Conservation (phyloP, 2,329 filamentous ascomycete genomes). For the Fusarium globosum region DNA sequence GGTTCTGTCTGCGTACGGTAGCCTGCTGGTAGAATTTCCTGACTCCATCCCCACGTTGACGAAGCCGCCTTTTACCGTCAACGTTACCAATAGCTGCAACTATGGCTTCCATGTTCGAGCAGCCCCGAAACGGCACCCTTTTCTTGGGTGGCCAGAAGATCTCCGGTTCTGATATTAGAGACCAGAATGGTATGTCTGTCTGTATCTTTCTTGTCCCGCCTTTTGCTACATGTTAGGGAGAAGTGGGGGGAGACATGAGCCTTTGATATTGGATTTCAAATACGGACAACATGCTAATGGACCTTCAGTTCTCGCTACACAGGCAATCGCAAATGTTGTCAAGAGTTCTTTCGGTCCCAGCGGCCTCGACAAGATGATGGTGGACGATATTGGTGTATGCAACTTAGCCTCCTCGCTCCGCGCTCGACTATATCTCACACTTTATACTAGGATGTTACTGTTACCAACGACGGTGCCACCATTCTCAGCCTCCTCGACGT, state of each 20-base stretch:
- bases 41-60: conserved; percentile 45
- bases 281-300: conserved; percentile 30
- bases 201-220: conserved; percentile 40
- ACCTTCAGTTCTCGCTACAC: conserved; percentile 83
- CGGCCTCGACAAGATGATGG: conserved; percentile 99
- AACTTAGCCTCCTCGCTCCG: conserved; percentile 31
- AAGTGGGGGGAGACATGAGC: conserved; percentile 37
- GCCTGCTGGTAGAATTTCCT: conserved; percentile 48
- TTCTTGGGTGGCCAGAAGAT: conserved; percentile 99
- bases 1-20: conserved; percentile 42
- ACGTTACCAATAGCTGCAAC: conserved; percentile 44
- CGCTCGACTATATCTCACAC: conserved; percentile 35
- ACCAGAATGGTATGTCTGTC: conserved; percentile 82
- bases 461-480: conserved; percentile 98
- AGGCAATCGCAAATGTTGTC: conserved; percentile 98
- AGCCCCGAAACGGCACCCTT: conserved; percentile 92
- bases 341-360: conserved; percentile 98
- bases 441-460: conserved; percentile 83
- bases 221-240: conserved; percentile 40
- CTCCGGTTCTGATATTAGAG: conserved; percentile 93
- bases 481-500: conserved; percentile 96
- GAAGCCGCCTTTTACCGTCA: conserved; percentile 40
- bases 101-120: conserved; percentile 97
- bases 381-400: conserved; percentile 95
- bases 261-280: conserved; percentile 30